A percentile compares a stretch with the other conserved stretches of the same genome.
Conservation (phyloP, 805 yeast genomes). For the Saccharomycopsis sp. region DNA sequence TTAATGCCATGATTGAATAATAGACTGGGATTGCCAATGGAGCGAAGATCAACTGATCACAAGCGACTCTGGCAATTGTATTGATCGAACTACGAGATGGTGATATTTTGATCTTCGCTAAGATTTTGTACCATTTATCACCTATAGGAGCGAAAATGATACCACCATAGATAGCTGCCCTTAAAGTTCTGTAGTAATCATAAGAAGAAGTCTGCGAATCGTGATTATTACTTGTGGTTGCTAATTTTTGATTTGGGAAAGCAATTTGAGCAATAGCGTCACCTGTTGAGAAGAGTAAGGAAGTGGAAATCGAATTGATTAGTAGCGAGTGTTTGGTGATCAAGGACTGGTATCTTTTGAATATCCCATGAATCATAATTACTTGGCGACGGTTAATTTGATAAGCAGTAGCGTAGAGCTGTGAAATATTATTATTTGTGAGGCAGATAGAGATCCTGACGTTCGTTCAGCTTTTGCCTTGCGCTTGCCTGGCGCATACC, state of each 20-base stretch:
- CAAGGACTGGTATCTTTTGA: constrained; percentile 9
- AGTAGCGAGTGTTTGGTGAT: constrained; percentile 41
- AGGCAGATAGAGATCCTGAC: too few relatives aligned
- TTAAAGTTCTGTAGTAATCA: constrained; percentile 48
- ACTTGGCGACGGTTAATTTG: too few relatives aligned
- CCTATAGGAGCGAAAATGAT: constrained; percentile 71
- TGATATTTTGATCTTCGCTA: constrained; percentile 35
- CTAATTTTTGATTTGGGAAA: constrained; percentile 30
- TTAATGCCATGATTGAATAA: constrained; percentile 54
- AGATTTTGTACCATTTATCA: constrained; percentile 56
- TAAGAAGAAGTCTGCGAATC: constrained; percentile 26
- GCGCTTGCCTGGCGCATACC: too few relatives aligned
- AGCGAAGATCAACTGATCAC: constrained; percentile 73
- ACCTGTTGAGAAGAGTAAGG: constrained; percentile 65
- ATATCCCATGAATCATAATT: too few relatives aligned
- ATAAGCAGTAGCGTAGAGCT: too few relatives aligned
- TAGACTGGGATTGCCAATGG: constrained; percentile 74
- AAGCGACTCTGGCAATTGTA: constrained; percentile 41
- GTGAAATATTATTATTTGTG: too few relatives aligned
- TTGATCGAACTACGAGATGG: constrained; percentile 1
- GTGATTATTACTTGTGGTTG: constrained; percentile 9
- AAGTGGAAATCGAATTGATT: constrained; percentile 50
- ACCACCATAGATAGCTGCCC: constrained; percentile 69
- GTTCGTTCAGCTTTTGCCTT: too few relatives aligned
- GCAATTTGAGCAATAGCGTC: constrained; percentile 64